Evolutionary conservation across 306 rosid species (phyloP), one percentile per base, ranked within the genome.

Genomic region (Crataegus laevigata): DNA sequence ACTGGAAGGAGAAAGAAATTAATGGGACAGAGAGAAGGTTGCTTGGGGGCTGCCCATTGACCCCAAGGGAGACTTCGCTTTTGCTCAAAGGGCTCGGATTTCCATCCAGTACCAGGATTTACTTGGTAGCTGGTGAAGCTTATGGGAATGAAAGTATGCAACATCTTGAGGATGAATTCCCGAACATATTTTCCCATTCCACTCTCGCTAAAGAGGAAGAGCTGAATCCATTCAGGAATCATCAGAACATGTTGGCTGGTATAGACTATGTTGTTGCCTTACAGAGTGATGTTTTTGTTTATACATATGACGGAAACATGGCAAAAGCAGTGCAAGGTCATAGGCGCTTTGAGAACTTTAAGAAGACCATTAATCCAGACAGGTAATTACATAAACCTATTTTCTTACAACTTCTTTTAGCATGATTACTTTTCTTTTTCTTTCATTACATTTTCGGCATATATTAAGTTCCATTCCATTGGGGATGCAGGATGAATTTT

Each of bases 251-350:
- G 99, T 82, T 94, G 90, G 99, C 99, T 59, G 99, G 99, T 74
- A 87, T 91, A 82, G 99, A 92, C 76, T 92, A 92, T 68, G 97
- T 82, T 38, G 97, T 94, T 74, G 99, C 99, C 85, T 92, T 94
- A 51, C 86, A 90, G 79, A 92, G 99, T 68, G 88, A 85, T 24
- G 96, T 83, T 26, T 94, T 94, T 84, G 79, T 92, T 28, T 89
- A 90, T 85, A 94, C 99, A 25, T 92, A 90, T 4, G 99, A 94
- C 73, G 98, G 99, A 75, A 94, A 94, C 78, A 90, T 94, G 99
- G 99, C 99, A n/a, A 94, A 94, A 89, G 99, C 99, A 36, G 96
- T 94, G 71, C 97, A 90, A 88, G 99, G 99, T 79, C 99, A 94
- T 77, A 85, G 99, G 77, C 96, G 96, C 80, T 94, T 88, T 52